These are phyloP conservation scores for Penicillium ucsense DNA, from an alignment of 495 filamentous ascomycete genomes.

Conservation along the genomic window DNA sequence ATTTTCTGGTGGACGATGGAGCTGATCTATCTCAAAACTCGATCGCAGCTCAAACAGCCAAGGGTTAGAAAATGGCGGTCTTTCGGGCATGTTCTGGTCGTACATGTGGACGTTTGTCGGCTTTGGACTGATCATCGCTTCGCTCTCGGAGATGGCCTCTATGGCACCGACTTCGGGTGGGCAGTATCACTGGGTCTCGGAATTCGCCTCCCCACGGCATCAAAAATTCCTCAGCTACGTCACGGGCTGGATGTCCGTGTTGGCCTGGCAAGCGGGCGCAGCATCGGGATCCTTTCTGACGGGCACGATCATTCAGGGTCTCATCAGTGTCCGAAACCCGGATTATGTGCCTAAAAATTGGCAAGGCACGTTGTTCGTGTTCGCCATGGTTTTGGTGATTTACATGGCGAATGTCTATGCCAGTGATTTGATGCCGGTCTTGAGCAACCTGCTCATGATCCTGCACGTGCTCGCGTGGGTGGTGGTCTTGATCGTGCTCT, in stretches of 20 bases:
- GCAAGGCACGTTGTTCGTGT: constrained; percentile 38
- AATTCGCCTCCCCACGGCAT: constrained; percentile 30
- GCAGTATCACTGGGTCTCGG: constrained; percentile 42
- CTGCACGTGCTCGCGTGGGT: constrained; percentile 34
- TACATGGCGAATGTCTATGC: constrained; percentile 34
- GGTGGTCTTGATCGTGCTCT: constrained; percentile 25
- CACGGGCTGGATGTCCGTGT: constrained; percentile 39
- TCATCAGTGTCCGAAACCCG: constrained; percentile 28
- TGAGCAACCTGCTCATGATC: constrained; percentile 29
- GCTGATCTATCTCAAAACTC: too few species aligned
- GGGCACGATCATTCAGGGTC: constrained; percentile 36
- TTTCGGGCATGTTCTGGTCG: constrained; percentile 22
- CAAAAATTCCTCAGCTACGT: constrained; percentile 39
- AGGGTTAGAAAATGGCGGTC: constrained; percentile 11
- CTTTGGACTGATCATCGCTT: constrained; percentile 22
- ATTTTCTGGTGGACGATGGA: too few species aligned
- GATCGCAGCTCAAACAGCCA: constrained; percentile 6
- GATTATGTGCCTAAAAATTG: constrained; percentile 24
- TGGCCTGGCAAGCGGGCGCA: constrained; percentile 32
- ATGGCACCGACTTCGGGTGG: constrained; percentile 28
- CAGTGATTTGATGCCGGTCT: constrained; percentile 24
- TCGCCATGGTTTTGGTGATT: constrained; percentile 30
- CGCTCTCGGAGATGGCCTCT: constrained; percentile 32
- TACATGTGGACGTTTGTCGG: constrained; percentile 27
- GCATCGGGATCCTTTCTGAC: constrained; percentile 32